Percentiles rank a stretch among this genome's conserved stretches.
Conservation (phyloP, 164 flowering plant genomes). For the Hamamelis virginiana region DNA sequence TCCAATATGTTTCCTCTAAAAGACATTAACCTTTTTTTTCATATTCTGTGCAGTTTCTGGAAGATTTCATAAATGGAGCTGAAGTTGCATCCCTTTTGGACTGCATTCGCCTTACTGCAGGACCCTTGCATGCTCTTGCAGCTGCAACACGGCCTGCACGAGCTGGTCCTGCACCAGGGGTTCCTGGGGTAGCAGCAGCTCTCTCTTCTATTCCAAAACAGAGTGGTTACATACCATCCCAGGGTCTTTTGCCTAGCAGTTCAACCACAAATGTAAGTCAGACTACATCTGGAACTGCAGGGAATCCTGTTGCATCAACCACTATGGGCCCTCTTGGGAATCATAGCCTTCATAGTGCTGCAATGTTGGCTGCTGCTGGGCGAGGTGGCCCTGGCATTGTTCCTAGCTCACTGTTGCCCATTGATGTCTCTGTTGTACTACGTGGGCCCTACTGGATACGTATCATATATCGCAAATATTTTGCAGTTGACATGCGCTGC, state of each 20-base stretch:
- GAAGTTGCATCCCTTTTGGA: conserved; percentile 95
- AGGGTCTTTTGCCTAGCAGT: conserved; percentile 50
- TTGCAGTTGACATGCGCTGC: conserved; percentile 99
- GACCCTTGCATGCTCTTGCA: conserved; percentile 94
- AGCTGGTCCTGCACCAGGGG: conserved; percentile 78
- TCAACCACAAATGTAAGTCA: conserved; percentile 44
- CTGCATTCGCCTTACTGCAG: conserved; percentile 96
- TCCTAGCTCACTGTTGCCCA: conserved; percentile 94
- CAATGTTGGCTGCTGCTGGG: conserved; percentile 77
- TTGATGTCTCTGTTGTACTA: conserved; percentile 94
- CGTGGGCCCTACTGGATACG: conserved; percentile 99
- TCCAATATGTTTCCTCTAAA: not conserved
- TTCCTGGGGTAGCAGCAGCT: conserved; percentile 52
- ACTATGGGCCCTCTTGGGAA: conserved; percentile 49
- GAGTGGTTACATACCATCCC: conserved; percentile 46
- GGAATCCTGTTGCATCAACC: conserved; percentile 40
- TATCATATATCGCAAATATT: conserved; percentile 83
- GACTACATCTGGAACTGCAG: conserved; percentile 37
- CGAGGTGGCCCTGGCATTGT: conserved; percentile 97
- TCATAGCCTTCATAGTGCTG: conserved; percentile 61
- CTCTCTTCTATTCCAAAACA: conserved; percentile 55
- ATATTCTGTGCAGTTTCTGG: conserved; percentile 64
- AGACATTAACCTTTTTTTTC: not conserved
- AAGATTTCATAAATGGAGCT: conserved; percentile 97
- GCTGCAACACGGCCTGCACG: conserved; percentile 98